phyloP scores from a whole-genome alignment of 352 stramenopile species.

The Pythium plurisporium region DNA sequence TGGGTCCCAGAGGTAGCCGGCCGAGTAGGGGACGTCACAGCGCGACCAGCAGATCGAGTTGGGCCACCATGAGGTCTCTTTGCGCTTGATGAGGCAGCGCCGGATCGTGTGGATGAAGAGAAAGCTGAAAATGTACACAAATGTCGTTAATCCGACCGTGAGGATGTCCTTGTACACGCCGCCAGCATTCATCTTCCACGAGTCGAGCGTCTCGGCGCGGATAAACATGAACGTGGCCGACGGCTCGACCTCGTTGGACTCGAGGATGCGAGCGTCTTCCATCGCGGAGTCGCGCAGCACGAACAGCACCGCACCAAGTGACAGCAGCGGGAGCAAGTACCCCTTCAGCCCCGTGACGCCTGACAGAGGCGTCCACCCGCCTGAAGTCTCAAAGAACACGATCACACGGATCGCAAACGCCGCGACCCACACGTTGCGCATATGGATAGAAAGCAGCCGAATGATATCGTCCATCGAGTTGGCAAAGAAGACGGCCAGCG shows the following conservation, averaged over 20 bases:
- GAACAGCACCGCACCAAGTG: slow-evolving; percentile 15
- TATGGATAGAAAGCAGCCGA: slow-evolving; percentile 19
- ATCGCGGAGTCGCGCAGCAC: slow-evolving; percentile 15
- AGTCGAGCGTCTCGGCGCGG: slow-evolving; percentile 27
- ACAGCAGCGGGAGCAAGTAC: slow-evolving; percentile 20
- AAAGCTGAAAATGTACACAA: slow-evolving; percentile 8
- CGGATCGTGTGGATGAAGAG: slow-evolving; percentile 5
- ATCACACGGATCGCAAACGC: slow-evolving; percentile 16
- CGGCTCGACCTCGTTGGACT: slow-evolving; percentile 27
- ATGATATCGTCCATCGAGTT: slow-evolving; percentile 14
- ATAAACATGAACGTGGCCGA: slow-evolving; percentile 29
- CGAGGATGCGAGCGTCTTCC: slow-evolving; percentile 23
- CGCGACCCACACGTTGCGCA: slow-evolving; percentile 23
- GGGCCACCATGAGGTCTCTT: slow-evolving; percentile 19
- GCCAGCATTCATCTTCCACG: slow-evolving; percentile 29
- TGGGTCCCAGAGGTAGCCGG: slow-evolving; percentile 29
- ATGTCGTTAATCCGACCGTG: slow-evolving; percentile 12
- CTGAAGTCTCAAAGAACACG: slow-evolving; percentile 27
- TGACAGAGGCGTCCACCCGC: slow-evolving; percentile 19
- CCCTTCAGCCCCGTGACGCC: slow-evolving; percentile 21
- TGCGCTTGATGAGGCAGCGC: slow-evolving; percentile 8
- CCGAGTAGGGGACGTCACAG: slow-evolving; percentile 27
- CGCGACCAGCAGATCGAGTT: slow-evolving; percentile 18
- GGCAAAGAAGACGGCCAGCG: slow-evolving; percentile 11
- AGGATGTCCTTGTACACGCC: slow-evolving; percentile 26